Evolutionary conservation across 2,329 filamentous ascomycete species (phyloP).

Genomic region (Cercospora citrullina): DNA sequence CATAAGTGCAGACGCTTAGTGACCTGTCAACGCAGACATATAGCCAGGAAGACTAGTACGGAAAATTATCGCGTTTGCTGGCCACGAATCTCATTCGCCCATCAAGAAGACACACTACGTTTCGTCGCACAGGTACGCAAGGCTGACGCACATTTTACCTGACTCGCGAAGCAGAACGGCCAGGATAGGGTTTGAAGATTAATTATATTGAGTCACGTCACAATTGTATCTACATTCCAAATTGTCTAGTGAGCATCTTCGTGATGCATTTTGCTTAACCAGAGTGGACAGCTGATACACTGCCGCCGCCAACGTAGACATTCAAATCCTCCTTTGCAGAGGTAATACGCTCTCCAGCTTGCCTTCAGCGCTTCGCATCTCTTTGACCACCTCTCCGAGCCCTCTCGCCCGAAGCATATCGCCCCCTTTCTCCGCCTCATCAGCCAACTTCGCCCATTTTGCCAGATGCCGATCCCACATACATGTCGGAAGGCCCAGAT

Average conservation of each 20-base stretch:
- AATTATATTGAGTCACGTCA: background rate
- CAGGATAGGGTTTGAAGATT: background rate
- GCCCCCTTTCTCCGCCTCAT: background rate
- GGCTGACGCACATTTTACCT: conserved; percentile 6
- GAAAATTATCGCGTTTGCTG: background rate
- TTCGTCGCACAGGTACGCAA: conserved; percentile 7
- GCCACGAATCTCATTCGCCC: background rate
- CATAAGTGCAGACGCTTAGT: background rate
- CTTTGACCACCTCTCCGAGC: conserved; percentile 4
- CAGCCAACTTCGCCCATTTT: conserved; percentile 1
- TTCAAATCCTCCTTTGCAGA: conserved; percentile 7
- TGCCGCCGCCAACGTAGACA: background rate
- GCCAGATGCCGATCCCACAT: conserved; percentile 7
- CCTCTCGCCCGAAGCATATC: background rate
- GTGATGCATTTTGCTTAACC: background rate
- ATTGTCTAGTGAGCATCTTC: background rate
- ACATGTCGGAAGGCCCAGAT: background rate
- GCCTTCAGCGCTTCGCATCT: background rate
- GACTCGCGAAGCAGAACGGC: background rate
- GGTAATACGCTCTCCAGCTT: background rate
- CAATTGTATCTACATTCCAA: background rate
- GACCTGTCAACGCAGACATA: background rate
- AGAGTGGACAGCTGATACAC: background rate
- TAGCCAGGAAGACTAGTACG: background rate
- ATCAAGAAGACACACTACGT: conserved; percentile 1